Evolutionary conservation across 116 monocot species (phyloP).

Genomic region (Dioscorea cayenensis): DNA sequence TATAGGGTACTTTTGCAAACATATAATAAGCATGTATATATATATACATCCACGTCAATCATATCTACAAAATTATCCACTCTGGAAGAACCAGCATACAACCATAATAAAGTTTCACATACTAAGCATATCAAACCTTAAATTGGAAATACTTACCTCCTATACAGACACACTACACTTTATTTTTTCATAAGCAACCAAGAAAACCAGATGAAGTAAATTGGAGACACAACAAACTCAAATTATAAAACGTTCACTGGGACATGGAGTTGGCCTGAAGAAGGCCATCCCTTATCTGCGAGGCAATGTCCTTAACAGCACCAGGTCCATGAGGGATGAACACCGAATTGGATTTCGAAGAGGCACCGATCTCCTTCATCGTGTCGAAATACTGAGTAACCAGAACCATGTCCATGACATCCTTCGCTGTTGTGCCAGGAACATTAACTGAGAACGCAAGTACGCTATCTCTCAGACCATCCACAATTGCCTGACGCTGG

Average conservation of each 20-base stretch:
- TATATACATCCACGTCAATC: no score
- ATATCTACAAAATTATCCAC: no score
- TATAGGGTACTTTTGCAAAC: no score
- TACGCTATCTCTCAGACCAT: constrained; percentile 37
- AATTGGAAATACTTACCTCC: no score
- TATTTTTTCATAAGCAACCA: no score
- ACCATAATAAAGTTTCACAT: no score
- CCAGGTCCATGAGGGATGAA: constrained; percentile 38
- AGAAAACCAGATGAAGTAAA: no score
- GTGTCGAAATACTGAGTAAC: constrained; percentile 48
- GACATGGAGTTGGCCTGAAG: constrained; percentile 21
- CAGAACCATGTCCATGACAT: constrained; percentile 42
- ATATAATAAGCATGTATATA: no score
- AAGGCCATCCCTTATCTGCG: constrained; percentile 24
- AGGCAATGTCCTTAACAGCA: constrained; percentile 26
- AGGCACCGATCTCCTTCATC: constrained; percentile 36
- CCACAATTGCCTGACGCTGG: constrained; percentile 41
- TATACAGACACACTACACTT: no score
- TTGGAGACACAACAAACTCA: no score
- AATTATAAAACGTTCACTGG: neutral
- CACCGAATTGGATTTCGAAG: constrained; percentile 18
- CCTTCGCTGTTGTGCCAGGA: constrained; percentile 34
- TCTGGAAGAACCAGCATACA: no score
- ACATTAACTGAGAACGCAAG: constrained; percentile 34
- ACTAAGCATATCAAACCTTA: no score